Base-by-base conservation (phyloP, 306 rosid species). In the Sicyos baderoa region DNA sequence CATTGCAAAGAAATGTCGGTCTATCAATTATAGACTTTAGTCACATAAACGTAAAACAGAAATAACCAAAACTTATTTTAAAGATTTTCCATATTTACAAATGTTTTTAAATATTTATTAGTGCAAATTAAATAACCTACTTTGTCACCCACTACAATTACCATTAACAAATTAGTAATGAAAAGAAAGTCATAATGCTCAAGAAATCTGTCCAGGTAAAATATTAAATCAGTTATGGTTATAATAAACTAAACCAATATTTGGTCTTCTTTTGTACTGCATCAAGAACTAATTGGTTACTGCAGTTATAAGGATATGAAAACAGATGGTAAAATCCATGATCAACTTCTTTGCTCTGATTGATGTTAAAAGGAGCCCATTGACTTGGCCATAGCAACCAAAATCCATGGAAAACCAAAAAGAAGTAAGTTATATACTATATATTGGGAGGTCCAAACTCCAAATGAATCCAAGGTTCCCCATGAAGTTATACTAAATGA, bases 191-290 rank as follows among this genome's bases (percentile, higher is more conserved):
- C 4, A 67, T n/a, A 32, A 59, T 32, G 45, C 65, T 29, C 22
- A 7, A 59, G 65, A 58, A 29, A 59, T 10, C 65, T 5, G 21
- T 59, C 21, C 17, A 17, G 51, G 52, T 42, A 63, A 18, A 10
- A 37, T 19, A n/a, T 40, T 18, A 63, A 63, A 63, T 40, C 9
- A 62, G 16, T 40, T 10, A 40, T 40, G 16, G 16, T 60, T 35
- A 7, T 21, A 63, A 42, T 11, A 63, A 42, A 42, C 69, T 63
- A 40, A 29, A 9, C 69, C 69, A 40, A 63, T 63, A 21, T 35
- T 16, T 32, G 0, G 18, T 61, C 15, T 18, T 12, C 25, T 61
- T 60, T 3, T 61, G 48, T 8, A 61, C 49, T 8, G 68, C 16
- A 16, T 61, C 50, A 40, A 25, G 5, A 32, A 63, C 11, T n/a